Conservation (phyloP, 768 basidiomycete genomes). For the Udeniomyces megalosporus region DNA sequence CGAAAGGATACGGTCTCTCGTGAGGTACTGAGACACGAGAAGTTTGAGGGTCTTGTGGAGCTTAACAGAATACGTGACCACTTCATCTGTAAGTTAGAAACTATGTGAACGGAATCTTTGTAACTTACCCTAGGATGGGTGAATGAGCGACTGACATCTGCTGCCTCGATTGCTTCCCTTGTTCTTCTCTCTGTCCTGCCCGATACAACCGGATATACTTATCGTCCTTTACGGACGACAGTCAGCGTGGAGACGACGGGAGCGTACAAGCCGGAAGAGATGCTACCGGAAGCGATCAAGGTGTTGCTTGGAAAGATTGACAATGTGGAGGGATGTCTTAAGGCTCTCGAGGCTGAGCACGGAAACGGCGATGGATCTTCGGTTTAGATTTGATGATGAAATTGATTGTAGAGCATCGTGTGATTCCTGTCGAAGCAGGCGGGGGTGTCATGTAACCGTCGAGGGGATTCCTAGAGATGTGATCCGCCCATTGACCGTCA, state of each 20-base stretch:
- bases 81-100: slow-evolving; percentile 60
- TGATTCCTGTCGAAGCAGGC: slow-evolving; percentile 60
- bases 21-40: slow-evolving; percentile 79
- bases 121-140: no score
- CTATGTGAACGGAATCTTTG: background rate
- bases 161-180: background rate
- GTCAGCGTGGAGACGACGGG: slow-evolving; percentile 86
- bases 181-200: background rate
- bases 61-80: slow-evolving; percentile 75
- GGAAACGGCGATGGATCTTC: no score
- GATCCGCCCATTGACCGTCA: background rate
- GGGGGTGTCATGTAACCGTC: slow-evolving; percentile 38
- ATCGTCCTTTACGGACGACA: slow-evolving; percentile 23
- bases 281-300: slow-evolving; percentile 60
- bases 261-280: slow-evolving; percentile 64
- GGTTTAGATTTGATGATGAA: no score
- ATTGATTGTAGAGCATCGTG: slow-evolving; percentile 18
- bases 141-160: no score
- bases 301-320: slow-evolving; percentile 68
- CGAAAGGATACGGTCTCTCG: slow-evolving; percentile 78
- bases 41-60: slow-evolving; percentile 69
- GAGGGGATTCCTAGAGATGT: background rate
- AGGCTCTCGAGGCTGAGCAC: background rate
- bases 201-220: no score
- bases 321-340: slow-evolving; percentile 8